Conservation (phyloP, 345 rosid genomes). For the Triadica sebifera region DNA sequence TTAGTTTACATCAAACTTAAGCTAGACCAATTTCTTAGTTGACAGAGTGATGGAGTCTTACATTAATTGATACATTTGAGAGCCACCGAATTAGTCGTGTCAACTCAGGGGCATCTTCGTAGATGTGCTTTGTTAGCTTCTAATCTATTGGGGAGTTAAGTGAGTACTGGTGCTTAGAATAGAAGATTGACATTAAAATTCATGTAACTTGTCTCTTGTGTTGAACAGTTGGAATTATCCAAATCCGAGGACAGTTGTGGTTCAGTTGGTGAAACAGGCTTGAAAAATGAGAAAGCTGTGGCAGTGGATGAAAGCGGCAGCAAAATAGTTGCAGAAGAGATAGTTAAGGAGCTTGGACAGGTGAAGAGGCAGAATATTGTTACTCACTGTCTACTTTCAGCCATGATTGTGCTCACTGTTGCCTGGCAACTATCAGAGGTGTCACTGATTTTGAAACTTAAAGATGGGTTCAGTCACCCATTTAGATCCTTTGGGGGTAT, state of each 20-base stretch:
- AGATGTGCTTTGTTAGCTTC: too few species aligned
- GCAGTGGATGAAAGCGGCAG: not conserved
- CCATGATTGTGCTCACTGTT: constrained; percentile 57
- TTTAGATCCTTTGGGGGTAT: constrained; percentile 51
- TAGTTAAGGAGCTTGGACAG: constrained; percentile 54
- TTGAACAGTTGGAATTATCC: constrained; percentile 5
- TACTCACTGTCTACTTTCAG: constrained; percentile 70
- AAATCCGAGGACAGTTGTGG: constrained; percentile 5
- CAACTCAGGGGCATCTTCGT: too few species aligned
- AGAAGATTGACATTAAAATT: too few species aligned
- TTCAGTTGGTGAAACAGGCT: constrained; percentile 13
- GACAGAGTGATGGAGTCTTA: too few species aligned
- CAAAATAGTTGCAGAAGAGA: constrained; percentile 35
- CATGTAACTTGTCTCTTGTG: not conserved
- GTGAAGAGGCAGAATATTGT: constrained; percentile 64
- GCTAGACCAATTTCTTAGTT: too few species aligned
- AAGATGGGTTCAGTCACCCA: constrained; percentile 60
- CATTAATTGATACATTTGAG: too few species aligned
- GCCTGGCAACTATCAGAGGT: constrained; percentile 82
- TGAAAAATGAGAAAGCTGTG: not conserved
- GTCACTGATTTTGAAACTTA: constrained; percentile 54
- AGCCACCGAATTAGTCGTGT: too few species aligned
- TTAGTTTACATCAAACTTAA: too few species aligned
- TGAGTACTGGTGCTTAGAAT: too few species aligned
- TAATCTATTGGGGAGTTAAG: too few species aligned